phyloP scores from a whole-genome alignment of 306 rosid species.

The Cucurbita pepo region DNA sequence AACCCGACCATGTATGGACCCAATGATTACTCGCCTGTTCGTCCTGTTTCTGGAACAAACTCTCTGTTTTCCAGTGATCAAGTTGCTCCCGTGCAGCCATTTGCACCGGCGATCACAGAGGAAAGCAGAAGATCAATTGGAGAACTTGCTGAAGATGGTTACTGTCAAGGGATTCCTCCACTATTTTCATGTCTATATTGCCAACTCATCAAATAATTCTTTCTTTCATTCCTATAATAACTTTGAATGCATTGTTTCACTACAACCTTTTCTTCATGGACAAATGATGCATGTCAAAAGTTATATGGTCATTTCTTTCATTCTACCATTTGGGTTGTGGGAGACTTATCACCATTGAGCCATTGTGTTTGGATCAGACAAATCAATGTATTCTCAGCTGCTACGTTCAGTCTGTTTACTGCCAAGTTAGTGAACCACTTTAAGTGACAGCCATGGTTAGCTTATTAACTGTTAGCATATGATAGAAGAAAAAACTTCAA shows the following conservation, averaged over 20 bases:
- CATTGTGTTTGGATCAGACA: not conserved
- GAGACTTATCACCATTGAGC: not conserved
- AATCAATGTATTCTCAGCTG: not conserved
- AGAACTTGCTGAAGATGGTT: slow-evolving; percentile 12
- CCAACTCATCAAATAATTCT: not conserved
- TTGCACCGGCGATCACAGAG: slow-evolving; percentile 9
- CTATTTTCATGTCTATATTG: slow-evolving; percentile 24
- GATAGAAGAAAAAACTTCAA: not conserved
- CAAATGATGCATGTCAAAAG: not conserved
- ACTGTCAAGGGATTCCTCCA: not conserved
- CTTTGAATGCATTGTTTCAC: not conserved
- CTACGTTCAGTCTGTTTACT: no score
- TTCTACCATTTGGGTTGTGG: not conserved
- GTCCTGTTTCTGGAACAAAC: slow-evolving; percentile 7
- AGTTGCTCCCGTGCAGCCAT: slow-evolving; percentile 15
- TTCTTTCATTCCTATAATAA: not conserved
- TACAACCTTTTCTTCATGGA: not conserved
- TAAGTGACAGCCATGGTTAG: not conserved
- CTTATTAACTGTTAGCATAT: not conserved
- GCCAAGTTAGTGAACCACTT: not conserved
- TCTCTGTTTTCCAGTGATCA: slow-evolving; percentile 14
- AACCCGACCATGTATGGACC: slow-evolving; percentile 9
- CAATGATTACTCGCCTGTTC: slow-evolving; percentile 8
- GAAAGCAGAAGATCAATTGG: slow-evolving; percentile 11
- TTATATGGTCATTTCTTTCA: not conserved